A percentile compares a stretch with the other conserved stretches of the same genome.
Evolutionary conservation across 805 yeast species (phyloP).

Genomic region (Nakazawaea siamensis): DNA sequence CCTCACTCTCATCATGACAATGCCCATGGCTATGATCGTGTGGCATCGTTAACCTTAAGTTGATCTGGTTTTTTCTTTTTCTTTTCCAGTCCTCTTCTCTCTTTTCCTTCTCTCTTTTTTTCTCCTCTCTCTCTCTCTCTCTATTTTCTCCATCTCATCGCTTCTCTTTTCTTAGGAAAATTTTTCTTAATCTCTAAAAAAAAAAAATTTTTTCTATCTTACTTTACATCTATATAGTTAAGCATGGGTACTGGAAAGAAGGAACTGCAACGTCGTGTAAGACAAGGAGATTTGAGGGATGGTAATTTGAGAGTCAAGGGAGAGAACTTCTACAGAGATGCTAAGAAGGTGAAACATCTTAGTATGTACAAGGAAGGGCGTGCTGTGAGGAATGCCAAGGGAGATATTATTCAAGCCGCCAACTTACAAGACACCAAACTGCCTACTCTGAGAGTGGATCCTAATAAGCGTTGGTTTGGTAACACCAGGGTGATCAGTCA

Average conservation of each 20-base stretch:
- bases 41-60: no score
- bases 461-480: constrained; percentile 96
- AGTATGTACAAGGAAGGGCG: constrained; percentile 91
- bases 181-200: not conserved
- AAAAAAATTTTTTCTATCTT: not conserved
- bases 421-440: constrained; percentile 78
- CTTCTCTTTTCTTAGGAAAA: no score
- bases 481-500: constrained; percentile 96
- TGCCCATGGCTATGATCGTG: constrained; percentile 6
- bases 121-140: no score
- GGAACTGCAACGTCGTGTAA: constrained; percentile 78
- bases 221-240: constrained; percentile 4
- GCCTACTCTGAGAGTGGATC: constrained; percentile 90
- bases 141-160: not conserved
- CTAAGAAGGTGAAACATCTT: constrained; percentile 81
- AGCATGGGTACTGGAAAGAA: constrained; percentile 89
- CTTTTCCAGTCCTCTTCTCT: not conserved
- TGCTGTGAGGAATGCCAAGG: constrained; percentile 78
- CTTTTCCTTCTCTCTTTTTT: not conserved
- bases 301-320: constrained; percentile 94
- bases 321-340: constrained; percentile 93
- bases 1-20: constrained; percentile 15
- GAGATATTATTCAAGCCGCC: constrained; percentile 84
- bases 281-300: constrained; percentile 75
- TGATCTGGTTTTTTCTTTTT: no score